phyloP scores from a whole-genome alignment of 1,284 basidiomycete species.

The Exobasidium rhododendri region DNA sequence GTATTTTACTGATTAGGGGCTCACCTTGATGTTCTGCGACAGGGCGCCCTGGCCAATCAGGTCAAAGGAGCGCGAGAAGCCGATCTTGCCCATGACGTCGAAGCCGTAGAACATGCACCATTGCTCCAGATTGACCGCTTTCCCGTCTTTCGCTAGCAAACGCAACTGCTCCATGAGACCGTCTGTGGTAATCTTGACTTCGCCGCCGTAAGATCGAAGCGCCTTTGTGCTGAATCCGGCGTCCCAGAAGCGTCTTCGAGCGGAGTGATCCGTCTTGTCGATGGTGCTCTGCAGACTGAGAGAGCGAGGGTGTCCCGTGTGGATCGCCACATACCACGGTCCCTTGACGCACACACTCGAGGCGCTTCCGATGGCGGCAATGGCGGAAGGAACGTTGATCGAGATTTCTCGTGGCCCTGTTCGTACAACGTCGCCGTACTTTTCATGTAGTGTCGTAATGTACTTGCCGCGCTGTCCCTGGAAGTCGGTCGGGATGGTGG shows the following conservation, averaged over 20 bases:
- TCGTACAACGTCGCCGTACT: conserved; percentile 27
- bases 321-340: conserved; percentile 22
- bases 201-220: not conserved
- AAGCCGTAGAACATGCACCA: conserved; percentile 6
- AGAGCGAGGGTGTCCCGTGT: not conserved
- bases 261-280: not conserved
- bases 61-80: conserved; percentile 3
- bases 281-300: conserved; percentile 6
- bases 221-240: conserved; percentile 1
- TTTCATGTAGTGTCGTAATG: conserved; percentile 20
- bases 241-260: conserved; percentile 9
- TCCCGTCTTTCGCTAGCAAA: not conserved
- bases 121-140: not conserved
- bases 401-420: conserved; percentile 29
- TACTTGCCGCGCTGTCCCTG: conserved; percentile 15
- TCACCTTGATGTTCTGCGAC: not conserved
- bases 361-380: conserved; percentile 20
- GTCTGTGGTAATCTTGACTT: not conserved
- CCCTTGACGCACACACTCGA: conserved; percentile 22
- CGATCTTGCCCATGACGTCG: conserved; percentile 9
- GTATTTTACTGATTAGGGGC: too few relatives aligned
- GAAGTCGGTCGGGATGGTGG: conserved; percentile 21
- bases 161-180: not conserved
- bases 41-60: not conserved
- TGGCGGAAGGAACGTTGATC: conserved; percentile 24